These are phyloP conservation scores for Penicillium paxilli DNA, from an alignment of 495 filamentous ascomycete genomes.

Conservation along the genomic window DNA sequence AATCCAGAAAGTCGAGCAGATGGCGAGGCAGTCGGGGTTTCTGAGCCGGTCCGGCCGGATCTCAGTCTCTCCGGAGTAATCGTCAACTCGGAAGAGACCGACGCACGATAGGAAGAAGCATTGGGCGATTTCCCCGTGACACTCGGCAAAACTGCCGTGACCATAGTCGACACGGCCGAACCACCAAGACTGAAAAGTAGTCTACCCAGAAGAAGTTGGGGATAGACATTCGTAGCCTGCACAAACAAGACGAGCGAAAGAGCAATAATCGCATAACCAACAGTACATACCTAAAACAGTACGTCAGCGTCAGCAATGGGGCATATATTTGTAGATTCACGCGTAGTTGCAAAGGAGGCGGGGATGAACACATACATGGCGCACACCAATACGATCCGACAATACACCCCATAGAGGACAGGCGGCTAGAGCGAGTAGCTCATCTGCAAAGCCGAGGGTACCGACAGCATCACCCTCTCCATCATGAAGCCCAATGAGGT, in stretches of 20 bases:
- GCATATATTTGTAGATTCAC: background rate
- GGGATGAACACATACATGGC: constrained; percentile 47
- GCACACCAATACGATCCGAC: constrained; percentile 86
- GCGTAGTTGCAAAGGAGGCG: background rate
- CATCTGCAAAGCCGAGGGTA: constrained; percentile 93
- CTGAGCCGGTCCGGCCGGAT: constrained; percentile 8
- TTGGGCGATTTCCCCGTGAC: constrained; percentile 58
- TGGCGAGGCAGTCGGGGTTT: constrained; percentile 24
- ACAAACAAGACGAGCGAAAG: constrained; percentile 77
- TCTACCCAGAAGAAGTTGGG: constrained; percentile 81
- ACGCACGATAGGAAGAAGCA: constrained; percentile 29
- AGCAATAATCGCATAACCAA: constrained; percentile 80
- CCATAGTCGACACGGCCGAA: constrained; percentile 94
- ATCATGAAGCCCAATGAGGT: constrained; percentile 73
- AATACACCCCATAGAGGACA: constrained; percentile 90
- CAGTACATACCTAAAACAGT: constrained; percentile 62
- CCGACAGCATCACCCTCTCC: constrained; percentile 88
- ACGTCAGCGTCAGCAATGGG: constrained; percentile 4
- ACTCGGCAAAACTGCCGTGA: constrained; percentile 88
- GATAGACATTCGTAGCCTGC: constrained; percentile 83
- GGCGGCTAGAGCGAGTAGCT: constrained; percentile 84
- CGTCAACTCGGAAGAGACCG: constrained; percentile 62
- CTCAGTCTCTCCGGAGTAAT: constrained; percentile 56
- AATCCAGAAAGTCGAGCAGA: constrained; percentile 76
- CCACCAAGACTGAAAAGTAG: constrained; percentile 88